Percentiles rank a stretch among this genome's conserved stretches.
Conservation (phyloP, 805 yeast species). For the Lipomyces japonicus region DNA sequence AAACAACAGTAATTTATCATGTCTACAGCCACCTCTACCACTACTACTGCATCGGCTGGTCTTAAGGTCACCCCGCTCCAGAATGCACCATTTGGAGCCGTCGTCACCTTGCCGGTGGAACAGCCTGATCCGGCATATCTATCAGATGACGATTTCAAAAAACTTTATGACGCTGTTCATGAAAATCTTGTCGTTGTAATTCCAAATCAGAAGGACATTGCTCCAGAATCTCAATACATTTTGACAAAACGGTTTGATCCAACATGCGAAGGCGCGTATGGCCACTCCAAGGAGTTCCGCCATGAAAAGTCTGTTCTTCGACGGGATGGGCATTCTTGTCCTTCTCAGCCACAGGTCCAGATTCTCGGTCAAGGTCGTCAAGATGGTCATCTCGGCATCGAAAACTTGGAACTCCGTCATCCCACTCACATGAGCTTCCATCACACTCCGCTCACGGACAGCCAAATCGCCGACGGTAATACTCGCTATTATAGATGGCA, state of each 20-base stretch:
- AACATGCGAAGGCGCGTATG: constrained; percentile 63
- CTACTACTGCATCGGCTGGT: constrained; percentile 8
- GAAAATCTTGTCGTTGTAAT: constrained; percentile 68
- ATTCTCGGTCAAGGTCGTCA: constrained; percentile 76
- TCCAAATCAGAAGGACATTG: constrained; percentile 62
- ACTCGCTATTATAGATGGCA: constrained; percentile 93
- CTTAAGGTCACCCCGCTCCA: constrained; percentile 45
- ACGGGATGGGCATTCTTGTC: constrained; percentile 77
- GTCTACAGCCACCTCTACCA: constrained; percentile 22
- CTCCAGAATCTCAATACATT: constrained; percentile 71
- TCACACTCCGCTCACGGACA: constrained; percentile 58
- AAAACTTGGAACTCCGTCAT: constrained; percentile 61
- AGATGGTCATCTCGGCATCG: constrained; percentile 55
- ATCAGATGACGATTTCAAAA: constrained; percentile 59
- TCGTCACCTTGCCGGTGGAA: constrained; percentile 59
- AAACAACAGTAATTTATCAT: constrained; percentile 2
- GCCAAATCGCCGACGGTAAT: constrained; percentile 56
- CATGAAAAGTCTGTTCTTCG: constrained; percentile 64
- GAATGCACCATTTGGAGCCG: constrained; percentile 64
- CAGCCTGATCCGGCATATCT: constrained; percentile 71
- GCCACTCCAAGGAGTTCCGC: constrained; percentile 77
- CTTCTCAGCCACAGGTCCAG: constrained; percentile 83
- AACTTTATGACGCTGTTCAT: constrained; percentile 61
- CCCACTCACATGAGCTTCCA: constrained; percentile 84
- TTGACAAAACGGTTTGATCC: constrained; percentile 80